Evolutionary conservation across 192 early-diverging fungal genomes (phyloP).

Genomic region (Chytriomyces sp.): DNA sequence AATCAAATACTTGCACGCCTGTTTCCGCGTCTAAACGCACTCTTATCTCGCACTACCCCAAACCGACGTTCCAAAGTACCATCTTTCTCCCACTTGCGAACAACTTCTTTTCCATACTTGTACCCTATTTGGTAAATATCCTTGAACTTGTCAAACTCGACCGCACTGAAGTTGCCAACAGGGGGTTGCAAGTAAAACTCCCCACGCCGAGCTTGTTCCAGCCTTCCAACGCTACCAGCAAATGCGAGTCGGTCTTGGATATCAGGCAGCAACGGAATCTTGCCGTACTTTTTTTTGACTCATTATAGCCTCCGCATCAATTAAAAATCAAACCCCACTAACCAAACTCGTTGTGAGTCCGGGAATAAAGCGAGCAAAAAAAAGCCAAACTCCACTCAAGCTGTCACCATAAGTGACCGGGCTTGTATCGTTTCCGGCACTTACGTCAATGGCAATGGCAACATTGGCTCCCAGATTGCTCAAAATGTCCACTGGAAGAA

Average conservation of each 20-base stretch:
- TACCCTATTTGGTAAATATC: conserved; percentile 89
- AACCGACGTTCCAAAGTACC: conserved; percentile 63
- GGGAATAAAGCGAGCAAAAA: conserved; percentile 79
- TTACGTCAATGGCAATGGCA: conserved; percentile 95
- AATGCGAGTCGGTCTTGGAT: conserved; percentile 94
- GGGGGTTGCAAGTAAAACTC: conserved; percentile 87
- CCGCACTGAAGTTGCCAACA: conserved; percentile 79
- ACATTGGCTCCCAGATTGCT: conserved; percentile 77
- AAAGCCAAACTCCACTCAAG: conserved; percentile 89
- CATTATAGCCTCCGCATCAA: too few relatives aligned
- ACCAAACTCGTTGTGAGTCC: conserved; percentile 48
- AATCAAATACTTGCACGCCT: conserved; percentile 25
- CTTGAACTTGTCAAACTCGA: conserved; percentile 90
- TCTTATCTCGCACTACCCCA: conserved; percentile 38
- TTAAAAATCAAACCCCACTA: too few relatives aligned
- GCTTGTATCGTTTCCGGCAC: conserved; percentile 89
- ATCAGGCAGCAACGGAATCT: conserved; percentile 90
- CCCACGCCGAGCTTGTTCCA: conserved; percentile 85
- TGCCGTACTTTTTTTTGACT: too few relatives aligned
- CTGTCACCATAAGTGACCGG: conserved; percentile 89
- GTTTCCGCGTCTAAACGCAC: background rate
- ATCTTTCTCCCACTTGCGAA: conserved; percentile 78
- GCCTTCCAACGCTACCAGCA: conserved; percentile 77
- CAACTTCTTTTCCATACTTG: conserved; percentile 75
- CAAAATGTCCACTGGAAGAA: conserved; percentile 87